phyloP scores from a whole-genome alignment of 2,329 filamentous ascomycete genomes.

The Drechslerella stenobrocha region DNA sequence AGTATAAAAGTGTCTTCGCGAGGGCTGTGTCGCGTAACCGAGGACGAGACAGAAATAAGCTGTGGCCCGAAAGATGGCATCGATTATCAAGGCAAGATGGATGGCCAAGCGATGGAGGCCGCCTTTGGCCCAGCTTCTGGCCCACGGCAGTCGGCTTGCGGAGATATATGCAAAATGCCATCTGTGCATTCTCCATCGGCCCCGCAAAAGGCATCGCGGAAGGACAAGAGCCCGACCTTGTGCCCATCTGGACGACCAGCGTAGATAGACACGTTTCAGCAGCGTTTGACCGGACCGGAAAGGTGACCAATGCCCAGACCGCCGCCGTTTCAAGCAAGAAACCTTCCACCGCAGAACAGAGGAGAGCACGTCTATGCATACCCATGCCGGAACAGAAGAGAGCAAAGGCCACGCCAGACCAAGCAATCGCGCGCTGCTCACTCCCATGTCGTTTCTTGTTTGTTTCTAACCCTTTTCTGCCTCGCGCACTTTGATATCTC shows the following conservation, averaged over 20 bases:
- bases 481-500: background rate
- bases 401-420: background rate
- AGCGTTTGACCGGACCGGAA: slow-evolving; percentile 25
- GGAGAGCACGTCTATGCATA: background rate
- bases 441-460: background rate
- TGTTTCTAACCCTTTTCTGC: background rate
- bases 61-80: too few relatives aligned
- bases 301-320: slow-evolving; percentile 6
- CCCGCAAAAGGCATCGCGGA: background rate
- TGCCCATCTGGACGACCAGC: too few relatives aligned
- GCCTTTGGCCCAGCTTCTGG: too few relatives aligned
- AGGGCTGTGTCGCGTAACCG: too few relatives aligned
- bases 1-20: too few relatives aligned
- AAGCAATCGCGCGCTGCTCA: background rate
- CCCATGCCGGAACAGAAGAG: background rate
- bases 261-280: slow-evolving; percentile 27
- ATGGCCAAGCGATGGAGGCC: too few relatives aligned
- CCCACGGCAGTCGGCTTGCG: background rate
- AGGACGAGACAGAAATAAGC: too few relatives aligned
- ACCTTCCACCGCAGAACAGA: too few relatives aligned
- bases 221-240: too few relatives aligned
- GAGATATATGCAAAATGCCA: slow-evolving; percentile 2
- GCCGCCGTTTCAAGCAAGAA: slow-evolving; percentile 37
- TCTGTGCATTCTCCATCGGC: background rate
- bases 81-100: too few relatives aligned